Evolutionary conservation across 495 filamentous ascomycete genomes (phyloP), one percentile per base, ranked within the genome.

Genomic region (Podospora anserina): DNA sequence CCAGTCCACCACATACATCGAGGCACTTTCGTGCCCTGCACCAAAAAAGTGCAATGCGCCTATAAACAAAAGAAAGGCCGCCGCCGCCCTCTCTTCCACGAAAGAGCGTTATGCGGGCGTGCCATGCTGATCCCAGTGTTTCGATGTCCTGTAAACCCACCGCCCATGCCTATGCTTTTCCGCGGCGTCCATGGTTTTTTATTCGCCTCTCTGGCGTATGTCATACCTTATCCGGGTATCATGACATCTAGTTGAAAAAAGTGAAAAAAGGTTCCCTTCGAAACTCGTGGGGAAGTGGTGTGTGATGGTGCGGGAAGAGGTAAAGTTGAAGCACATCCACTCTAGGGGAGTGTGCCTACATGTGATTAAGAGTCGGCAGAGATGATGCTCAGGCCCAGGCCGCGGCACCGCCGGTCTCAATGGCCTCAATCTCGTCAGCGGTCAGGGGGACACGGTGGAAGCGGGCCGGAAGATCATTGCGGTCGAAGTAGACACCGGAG

Each of bases 381-480:
- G 18, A 26, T 66, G 13, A n/a, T 34, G 34, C 67, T 80, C 71
- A 82, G 32, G 78, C 77, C 66, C 78, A 77, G 61, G 78, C 70
- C 5, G 81, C 70, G 16, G 94, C 95, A 65, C 95, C 95, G 30
- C 93, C 96, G 32, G 90, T 91, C 86, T 97, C 93, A 66, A 99
- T 85, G 39, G 93, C 93, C 77, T 98, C 96, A 67, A 99, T 99
- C 85, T 99, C 95, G 58, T 88, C 89, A 72, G 88, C 76, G 28
- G 83, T 89, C 78, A 92, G 89, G 19, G 88, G 84, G 16, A 85
- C 81, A 64, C 94, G 85, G 72, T 90, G 87, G 83, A 97, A 99
- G 69, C 93, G 87, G 64, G 80, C 70, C 28, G 96, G 95, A 15
- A 99, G 87, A 78, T 99, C 89, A 69, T 87, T 88, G 66, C 94